These are phyloP conservation scores for Jacaranda copaia DNA, from an alignment of 257 asterid species.

Conservation along the genomic window DNA sequence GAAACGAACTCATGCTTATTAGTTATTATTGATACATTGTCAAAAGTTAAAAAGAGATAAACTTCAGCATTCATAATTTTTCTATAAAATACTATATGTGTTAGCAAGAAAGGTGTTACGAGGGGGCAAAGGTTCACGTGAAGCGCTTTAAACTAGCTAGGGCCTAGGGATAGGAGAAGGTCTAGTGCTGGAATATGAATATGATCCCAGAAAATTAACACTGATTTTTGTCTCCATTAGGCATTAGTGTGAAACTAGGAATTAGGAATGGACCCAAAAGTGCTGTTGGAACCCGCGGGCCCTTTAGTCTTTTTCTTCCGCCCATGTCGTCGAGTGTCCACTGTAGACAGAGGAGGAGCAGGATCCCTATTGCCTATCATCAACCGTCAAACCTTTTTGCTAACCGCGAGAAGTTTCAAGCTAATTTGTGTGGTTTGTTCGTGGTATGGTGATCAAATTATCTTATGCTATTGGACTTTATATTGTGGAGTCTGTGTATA, in stretches of 20 bases:
- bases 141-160: conserved; percentile 15
- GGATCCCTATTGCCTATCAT: conserved; percentile 7
- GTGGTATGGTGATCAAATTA: too few relatives aligned
- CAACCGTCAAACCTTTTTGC: conserved; percentile 22
- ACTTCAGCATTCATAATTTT: background rate
- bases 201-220: conserved; percentile 5
- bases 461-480: too few relatives aligned
- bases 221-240: conserved; percentile 29
- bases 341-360: background rate
- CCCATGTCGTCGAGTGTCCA: background rate
- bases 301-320: background rate
- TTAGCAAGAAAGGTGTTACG: conserved; percentile 5
- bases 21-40: too few relatives aligned
- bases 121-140: conserved; percentile 30
- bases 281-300: conserved; percentile 16
- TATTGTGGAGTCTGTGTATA: too few relatives aligned
- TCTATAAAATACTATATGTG: too few relatives aligned
- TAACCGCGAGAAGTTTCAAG: background rate
- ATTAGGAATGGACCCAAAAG: background rate
- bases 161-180: background rate
- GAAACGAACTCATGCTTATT: too few relatives aligned
- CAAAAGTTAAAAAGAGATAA: background rate
- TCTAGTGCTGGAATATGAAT: background rate
- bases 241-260: too few relatives aligned
- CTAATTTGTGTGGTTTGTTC: background rate